phyloP scores from a whole-genome alignment of 805 yeast species.

The Ogataea minuta region DNA sequence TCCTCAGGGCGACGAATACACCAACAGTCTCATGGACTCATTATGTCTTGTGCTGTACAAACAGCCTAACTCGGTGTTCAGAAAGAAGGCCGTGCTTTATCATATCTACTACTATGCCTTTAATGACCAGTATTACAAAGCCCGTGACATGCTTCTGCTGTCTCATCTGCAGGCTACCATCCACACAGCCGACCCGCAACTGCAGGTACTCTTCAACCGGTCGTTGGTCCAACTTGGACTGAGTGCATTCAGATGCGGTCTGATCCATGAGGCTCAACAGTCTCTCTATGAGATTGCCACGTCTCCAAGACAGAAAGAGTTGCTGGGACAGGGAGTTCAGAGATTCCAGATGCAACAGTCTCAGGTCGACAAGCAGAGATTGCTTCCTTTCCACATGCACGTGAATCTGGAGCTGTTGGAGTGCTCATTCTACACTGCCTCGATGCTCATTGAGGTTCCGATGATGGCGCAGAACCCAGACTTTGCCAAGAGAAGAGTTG shows the following conservation, averaged over 20 bases:
- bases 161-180: slow-evolving; percentile 84
- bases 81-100: slow-evolving; percentile 79
- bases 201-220: slow-evolving; percentile 93
- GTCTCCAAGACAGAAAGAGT: slow-evolving; percentile 82
- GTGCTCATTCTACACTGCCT: slow-evolving; percentile 87
- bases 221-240: slow-evolving; percentile 94
- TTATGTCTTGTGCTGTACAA: slow-evolving; percentile 64
- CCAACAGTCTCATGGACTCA: slow-evolving; percentile 59
- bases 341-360: slow-evolving; percentile 53
- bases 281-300: slow-evolving; percentile 84
- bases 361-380: slow-evolving; percentile 68
- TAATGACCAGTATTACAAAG: slow-evolving; percentile 76
- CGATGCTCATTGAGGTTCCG: slow-evolving; percentile 89
- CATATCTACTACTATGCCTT: slow-evolving; percentile 90
- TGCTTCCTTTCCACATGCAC: slow-evolving; percentile 97
- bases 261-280: slow-evolving; percentile 83
- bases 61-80: slow-evolving; percentile 65
- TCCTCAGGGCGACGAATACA: slow-evolving; percentile 33
- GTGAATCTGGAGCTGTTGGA: slow-evolving; percentile 93
- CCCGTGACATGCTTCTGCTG: slow-evolving; percentile 83
- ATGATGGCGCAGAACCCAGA: slow-evolving; percentile 73
- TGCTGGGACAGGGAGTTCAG: slow-evolving; percentile 85
- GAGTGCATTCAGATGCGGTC: slow-evolving; percentile 89
- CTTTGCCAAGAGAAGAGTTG: slow-evolving; percentile 54
- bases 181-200: slow-evolving; percentile 76